A percentile compares a stretch with the other conserved stretches of the same genome.
Conservation (phyloP, 345 rosid species). For the Physaria fendleri region DNA sequence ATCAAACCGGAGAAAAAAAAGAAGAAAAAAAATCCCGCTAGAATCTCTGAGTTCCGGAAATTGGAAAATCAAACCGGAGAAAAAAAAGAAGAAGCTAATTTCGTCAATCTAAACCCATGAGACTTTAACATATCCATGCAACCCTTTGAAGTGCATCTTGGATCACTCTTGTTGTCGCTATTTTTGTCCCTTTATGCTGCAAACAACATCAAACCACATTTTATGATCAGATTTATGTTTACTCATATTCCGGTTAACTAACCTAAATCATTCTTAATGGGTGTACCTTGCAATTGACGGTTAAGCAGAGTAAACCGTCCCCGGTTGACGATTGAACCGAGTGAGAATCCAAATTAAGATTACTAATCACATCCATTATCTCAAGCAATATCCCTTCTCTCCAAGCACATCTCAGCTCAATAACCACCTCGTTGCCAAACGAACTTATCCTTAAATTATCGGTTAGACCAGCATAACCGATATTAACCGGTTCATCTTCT, state of each 20-base stretch:
- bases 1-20: constrained; percentile 10
- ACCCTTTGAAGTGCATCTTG: constrained; percentile 55
- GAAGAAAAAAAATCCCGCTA: constrained; percentile 17
- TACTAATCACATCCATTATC: constrained; percentile 61
- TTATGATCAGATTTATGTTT: not conserved
- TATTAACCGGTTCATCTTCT: constrained; percentile 39
- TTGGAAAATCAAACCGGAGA: not conserved
- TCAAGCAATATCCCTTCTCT: constrained; percentile 76
- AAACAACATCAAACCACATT: not conserved
- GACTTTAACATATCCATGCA: constrained; percentile 42
- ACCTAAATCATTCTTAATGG: not conserved
- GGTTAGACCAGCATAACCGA: constrained; percentile 27
- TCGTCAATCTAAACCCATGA: constrained; percentile 13
- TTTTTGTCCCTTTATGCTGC: constrained; percentile 55
- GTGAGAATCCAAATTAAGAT: constrained; percentile 64
- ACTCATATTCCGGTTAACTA: not conserved
- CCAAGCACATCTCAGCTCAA: constrained; percentile 72
- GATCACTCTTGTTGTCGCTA: constrained; percentile 43
- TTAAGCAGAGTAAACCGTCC: constrained; percentile 54
- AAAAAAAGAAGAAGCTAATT: constrained; percentile 5
- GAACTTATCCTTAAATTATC: constrained; percentile 37
- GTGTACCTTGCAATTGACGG: constrained; percentile 65
- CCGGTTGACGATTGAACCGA: constrained; percentile 63
- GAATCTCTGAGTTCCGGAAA: constrained; percentile 8
- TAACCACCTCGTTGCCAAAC: constrained; percentile 46